Base-by-base conservation (phyloP, 1,139 yeast genomes). In the Debaryomyces coudertii region DNA sequence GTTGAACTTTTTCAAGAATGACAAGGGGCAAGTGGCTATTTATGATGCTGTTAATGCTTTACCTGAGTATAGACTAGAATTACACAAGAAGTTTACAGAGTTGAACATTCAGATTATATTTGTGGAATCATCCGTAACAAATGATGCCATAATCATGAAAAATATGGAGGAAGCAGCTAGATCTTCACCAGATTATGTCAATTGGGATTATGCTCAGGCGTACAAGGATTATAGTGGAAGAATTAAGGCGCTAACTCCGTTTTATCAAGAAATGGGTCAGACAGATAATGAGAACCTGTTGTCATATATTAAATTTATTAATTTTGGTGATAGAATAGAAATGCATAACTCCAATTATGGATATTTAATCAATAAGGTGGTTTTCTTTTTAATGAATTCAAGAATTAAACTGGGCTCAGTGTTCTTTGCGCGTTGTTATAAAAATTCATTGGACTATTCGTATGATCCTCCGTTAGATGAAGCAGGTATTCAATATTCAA, bases 31-130 rank as follows among this genome's bases (percentile, higher is more conserved):
- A 68, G 89, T 95, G 23, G 99, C 96, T 12, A 88, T 95, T 31
- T 93, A 90, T 63, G 99, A 93, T 66, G 99, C 98, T 0, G 89
- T 93, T 47, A 93, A 95, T 65, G 95, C 95, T 1, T 71, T 86
- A 40, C 82, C 86, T 14, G 77, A 77, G 46, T 87, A 85, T 54
- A 77, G 99, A 54, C 60, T 76, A 14, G 78, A 77, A 25, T 68
- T 93, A 45, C 78, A 79, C 41, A 72, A 73, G 35, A 69, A 68
- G 47, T 83, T 92, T 57, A 68, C 73, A 9, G 70, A 72, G 34
- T 72, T 79, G 49, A 81, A 82, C 53, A 84, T 92, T 48, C 92
- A 87, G 61, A 86, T 87, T 18, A 67, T 93, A 45, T 93, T 92
- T 63, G 90, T 93, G 50, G 99, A 93, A 66, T 86, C 95, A 39